These are phyloP conservation scores for Chondrus crispus DNA, from an alignment of 23 red algal species.

Conservation along the genomic window DNA sequence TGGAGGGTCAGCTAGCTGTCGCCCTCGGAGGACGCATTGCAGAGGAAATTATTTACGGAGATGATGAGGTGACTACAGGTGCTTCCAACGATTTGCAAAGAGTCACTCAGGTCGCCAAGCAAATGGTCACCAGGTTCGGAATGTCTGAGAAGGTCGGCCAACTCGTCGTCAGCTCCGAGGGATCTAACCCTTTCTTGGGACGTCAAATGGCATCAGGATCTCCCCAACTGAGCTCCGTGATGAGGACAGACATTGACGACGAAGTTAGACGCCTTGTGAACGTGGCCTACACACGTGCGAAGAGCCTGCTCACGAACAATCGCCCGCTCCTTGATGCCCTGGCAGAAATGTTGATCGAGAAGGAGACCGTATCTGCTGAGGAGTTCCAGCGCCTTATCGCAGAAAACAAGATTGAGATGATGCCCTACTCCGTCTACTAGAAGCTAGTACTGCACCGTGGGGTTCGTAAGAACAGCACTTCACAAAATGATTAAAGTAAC, in stretches of 20 bases:
- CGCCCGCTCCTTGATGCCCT: constrained; percentile 78
- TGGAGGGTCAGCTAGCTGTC: constrained; percentile 92
- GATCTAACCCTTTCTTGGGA: constrained; percentile 89
- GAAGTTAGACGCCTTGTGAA: constrained; percentile 92
- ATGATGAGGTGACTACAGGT: constrained; percentile 88
- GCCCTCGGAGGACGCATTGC: constrained; percentile 96
- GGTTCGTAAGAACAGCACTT: too few species aligned
- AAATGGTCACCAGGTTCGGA: constrained; percentile 93
- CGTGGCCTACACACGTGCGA: constrained; percentile 83
- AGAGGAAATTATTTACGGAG: constrained; percentile 95
- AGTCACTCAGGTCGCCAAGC: constrained; percentile 86
- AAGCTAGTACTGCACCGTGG: background rate
- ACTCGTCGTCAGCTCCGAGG: constrained; percentile 66
- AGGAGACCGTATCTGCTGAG: constrained; percentile 89
- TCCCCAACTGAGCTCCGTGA: constrained; percentile 60
- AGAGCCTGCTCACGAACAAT: constrained; percentile 76
- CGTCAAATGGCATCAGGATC: constrained; percentile 78
- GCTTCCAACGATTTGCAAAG: constrained; percentile 95
- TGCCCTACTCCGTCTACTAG: constrained; percentile 75
- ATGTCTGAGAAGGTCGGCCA: constrained; percentile 89
- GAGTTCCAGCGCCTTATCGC: constrained; percentile 94
- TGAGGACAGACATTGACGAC: constrained; percentile 70
- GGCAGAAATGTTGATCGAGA: constrained; percentile 85
- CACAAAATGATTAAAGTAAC: too few species aligned
- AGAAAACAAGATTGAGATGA: constrained; percentile 85